These are phyloP conservation scores for Termitomyces eurrhizus DNA, from an alignment of 768 basidiomycete genomes.

Conservation along the genomic window DNA sequence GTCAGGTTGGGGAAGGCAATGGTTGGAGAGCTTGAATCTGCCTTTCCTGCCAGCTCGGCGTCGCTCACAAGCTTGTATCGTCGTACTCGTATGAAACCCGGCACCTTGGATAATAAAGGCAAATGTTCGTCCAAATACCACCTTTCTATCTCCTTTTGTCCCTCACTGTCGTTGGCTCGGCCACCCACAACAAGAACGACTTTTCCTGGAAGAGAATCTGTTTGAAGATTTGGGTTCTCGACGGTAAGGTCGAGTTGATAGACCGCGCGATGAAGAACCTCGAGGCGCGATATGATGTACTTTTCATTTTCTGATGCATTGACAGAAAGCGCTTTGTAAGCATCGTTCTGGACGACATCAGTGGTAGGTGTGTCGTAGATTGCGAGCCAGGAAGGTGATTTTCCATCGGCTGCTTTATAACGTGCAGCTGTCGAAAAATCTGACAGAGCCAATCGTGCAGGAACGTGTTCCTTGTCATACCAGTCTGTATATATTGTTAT, in stretches of 20 bases:
- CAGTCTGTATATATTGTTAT: slow-evolving; percentile 21
- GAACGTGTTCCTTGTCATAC: slow-evolving; percentile 31
- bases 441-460: slow-evolving; percentile 25
- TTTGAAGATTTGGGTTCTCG: slow-evolving; percentile 11
- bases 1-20: slow-evolving; percentile 6
- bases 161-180: slow-evolving; percentile 7
- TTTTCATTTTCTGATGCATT: slow-evolving; percentile 24
- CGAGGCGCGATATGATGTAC: slow-evolving; percentile 20
- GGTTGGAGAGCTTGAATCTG: background rate
- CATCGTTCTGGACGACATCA: slow-evolving; percentile 19
- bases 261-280: slow-evolving; percentile 21
- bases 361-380: slow-evolving; percentile 26
- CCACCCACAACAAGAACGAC: slow-evolving; percentile 18
- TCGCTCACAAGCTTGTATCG: slow-evolving; percentile 21
- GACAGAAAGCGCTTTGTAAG: slow-evolving; percentile 19
- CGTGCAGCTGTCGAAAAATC: slow-evolving; percentile 24
- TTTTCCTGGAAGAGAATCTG: slow-evolving; percentile 10
- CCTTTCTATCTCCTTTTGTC: slow-evolving; percentile 24
- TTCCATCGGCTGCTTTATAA: slow-evolving; percentile 23
- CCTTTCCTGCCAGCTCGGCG: slow-evolving; percentile 12
- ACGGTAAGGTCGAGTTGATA: slow-evolving; percentile 18
- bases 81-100: slow-evolving; percentile 27
- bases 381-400: slow-evolving; percentile 26
- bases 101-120: slow-evolving; percentile 20
- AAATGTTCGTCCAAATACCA: slow-evolving; percentile 31